A percentile compares a stretch with the other conserved stretches of the same genome.
These are phyloP conservation scores for Citrus trifoliata DNA, from an alignment of 345 rosid species.

Conservation along the genomic window DNA sequence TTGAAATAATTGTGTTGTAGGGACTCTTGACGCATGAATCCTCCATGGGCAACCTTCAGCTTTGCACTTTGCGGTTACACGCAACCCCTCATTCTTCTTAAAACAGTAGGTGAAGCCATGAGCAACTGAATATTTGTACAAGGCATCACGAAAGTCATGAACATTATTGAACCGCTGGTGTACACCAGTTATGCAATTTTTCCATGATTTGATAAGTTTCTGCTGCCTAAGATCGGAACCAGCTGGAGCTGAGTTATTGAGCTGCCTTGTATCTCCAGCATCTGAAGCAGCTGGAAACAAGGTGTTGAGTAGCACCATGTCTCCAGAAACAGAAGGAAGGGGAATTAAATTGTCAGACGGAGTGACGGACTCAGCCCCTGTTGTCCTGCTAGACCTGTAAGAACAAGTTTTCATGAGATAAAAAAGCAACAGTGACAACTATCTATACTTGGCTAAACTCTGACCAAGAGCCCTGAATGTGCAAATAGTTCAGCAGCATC, in stretches of 20 bases:
- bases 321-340: constrained; percentile 8
- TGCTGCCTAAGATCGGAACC: constrained; percentile 17
- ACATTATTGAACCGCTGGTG: constrained; percentile 56
- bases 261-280: constrained; percentile 4
- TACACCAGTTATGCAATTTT: constrained; percentile 44
- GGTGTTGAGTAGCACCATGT: constrained; percentile 9
- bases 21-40: constrained; percentile 47
- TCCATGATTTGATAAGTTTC: constrained; percentile 41
- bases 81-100: constrained; percentile 47
- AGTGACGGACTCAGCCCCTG: constrained; percentile 18
- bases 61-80: constrained; percentile 45
- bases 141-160: constrained; percentile 48
- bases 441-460: neutral
- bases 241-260: neutral
- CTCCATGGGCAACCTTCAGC: constrained; percentile 57
- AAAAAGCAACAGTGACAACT: neutral
- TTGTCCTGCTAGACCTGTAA: constrained; percentile 29
- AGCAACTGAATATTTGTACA: constrained; percentile 52
- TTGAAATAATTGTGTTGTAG: constrained; percentile 38
- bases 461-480: neutral
- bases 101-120: constrained; percentile 46
- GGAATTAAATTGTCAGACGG: constrained; percentile 19
- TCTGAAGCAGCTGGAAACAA: constrained; percentile 4
- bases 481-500: constrained; percentile 7
- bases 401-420: neutral